Evolutionary conservation across 73 alveolate genomes (phyloP).

Genomic region (Paramecium sonneborni): DNA sequence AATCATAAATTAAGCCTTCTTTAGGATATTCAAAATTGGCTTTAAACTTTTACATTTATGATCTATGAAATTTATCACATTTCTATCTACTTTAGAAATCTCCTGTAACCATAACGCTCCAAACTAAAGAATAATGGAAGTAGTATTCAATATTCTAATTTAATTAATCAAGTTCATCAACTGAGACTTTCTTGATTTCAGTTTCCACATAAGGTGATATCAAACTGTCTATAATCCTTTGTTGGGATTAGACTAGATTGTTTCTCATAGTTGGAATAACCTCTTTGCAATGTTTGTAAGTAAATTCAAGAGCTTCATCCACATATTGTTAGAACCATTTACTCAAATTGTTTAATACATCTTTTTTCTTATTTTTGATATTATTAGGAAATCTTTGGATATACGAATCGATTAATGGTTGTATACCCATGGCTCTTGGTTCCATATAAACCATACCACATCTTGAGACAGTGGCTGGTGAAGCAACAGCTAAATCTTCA

Average conservation of each 20-base stretch:
- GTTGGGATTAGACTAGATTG: constrained; percentile 78
- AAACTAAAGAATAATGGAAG: constrained; percentile 85
- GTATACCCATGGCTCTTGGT: constrained; percentile 93
- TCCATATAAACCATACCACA: constrained; percentile 99
- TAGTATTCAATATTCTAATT: constrained; percentile 85
- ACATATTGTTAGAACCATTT: constrained; percentile 82
- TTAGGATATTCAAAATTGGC: constrained; percentile 71
- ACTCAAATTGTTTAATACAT: constrained; percentile 74
- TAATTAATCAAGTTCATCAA: constrained; percentile 91
- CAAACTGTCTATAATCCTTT: constrained; percentile 93
- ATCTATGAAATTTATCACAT: constrained; percentile 85
- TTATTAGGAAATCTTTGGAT: constrained; percentile 87
- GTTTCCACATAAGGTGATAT: constrained; percentile 83
- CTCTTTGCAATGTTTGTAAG: constrained; percentile 81
- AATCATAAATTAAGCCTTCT: constrained; percentile 47
- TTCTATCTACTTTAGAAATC: constrained; percentile 94
- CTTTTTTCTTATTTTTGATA: constrained; percentile 75
- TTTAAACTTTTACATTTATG: constrained; percentile 70
- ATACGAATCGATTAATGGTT: constrained; percentile 92
- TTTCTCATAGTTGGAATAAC: constrained; percentile 85
- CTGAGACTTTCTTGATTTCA: constrained; percentile 89
- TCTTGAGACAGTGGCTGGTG: constrained; percentile 99
- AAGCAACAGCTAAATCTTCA: constrained; percentile 98
- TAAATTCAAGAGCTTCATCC: constrained; percentile 78
- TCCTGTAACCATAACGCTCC: constrained; percentile 96